Conservation (phyloP, 441 rosid species). For the Erodium moschatum region DNA sequence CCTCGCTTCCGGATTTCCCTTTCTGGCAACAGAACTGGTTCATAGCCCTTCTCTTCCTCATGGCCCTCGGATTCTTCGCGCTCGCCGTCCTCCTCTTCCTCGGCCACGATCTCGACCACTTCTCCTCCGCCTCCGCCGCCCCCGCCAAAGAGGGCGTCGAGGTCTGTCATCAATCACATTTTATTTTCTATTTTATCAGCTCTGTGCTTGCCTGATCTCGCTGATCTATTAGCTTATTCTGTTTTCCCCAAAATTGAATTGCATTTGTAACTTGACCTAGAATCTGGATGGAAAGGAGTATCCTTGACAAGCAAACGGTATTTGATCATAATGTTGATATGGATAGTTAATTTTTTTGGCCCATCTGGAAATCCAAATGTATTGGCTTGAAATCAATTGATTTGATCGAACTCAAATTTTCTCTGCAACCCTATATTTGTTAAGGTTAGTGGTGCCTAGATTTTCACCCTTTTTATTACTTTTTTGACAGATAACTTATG, state of each 20-base stretch:
- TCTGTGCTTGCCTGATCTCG: no score
- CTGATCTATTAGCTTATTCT: background rate
- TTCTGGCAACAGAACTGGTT: slow-evolving; percentile 92
- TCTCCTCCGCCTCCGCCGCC: slow-evolving; percentile 40
- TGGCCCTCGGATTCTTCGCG: slow-evolving; percentile 23
- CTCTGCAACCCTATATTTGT: background rate
- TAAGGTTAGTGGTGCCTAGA: background rate
- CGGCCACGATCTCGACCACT: slow-evolving; percentile 35
- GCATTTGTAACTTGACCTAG: background rate
- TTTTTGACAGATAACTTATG: slow-evolving; percentile 61
- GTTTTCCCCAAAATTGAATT: no score
- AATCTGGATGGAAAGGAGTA: background rate
- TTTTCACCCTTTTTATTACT: background rate
- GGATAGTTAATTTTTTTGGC: background rate
- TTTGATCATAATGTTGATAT: background rate
- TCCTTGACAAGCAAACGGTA: background rate
- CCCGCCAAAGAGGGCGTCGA: slow-evolving; percentile 47
- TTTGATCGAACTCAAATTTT: background rate
- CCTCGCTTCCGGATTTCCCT: no score
- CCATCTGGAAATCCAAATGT: background rate
- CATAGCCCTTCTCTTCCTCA: slow-evolving; percentile 28
- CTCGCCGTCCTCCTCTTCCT: slow-evolving; percentile 37
- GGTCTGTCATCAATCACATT: slow-evolving; percentile 23
- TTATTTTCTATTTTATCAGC: no score
- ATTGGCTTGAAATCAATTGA: background rate